Evolutionary conservation across 177 flowering plant species (phyloP).

Genomic region (Vitis hybrid): DNA sequence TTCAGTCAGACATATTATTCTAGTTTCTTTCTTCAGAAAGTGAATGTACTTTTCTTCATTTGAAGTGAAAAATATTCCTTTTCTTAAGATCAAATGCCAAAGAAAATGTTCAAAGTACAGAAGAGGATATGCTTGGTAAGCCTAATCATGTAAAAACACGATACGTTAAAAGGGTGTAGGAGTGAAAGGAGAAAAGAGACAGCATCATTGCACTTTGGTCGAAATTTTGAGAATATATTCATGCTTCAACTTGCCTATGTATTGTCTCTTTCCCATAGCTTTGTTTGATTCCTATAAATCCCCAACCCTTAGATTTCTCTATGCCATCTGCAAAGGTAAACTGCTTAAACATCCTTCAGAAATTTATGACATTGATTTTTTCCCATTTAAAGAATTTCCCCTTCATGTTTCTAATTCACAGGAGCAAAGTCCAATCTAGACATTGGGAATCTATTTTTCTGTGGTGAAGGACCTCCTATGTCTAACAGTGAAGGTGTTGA

Average conservation of each 20-base stretch:
- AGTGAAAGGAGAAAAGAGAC: not conserved
- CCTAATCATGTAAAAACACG: not conserved
- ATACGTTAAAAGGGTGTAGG: not conserved
- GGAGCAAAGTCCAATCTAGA: constrained; percentile 19
- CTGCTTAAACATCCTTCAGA: too few species aligned
- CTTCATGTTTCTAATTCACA: constrained; percentile 18
- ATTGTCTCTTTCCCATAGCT: not conserved
- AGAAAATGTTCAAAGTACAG: not conserved
- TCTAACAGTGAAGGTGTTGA: constrained; percentile 9
- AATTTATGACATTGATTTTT: not conserved
- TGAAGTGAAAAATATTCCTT: not conserved
- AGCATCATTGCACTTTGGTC: constrained; percentile 7
- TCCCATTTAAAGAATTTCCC: not conserved
- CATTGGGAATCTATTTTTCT: constrained; percentile 1
- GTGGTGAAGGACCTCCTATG: constrained; percentile 11
- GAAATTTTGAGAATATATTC: constrained; percentile 27
- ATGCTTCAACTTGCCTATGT: constrained; percentile 3
- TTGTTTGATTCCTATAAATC: not conserved
- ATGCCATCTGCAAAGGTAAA: too few species aligned
- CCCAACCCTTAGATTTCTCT: too few species aligned
- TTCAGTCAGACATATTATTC: constrained; percentile 1
- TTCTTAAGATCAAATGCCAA: not conserved
- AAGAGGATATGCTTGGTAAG: not conserved
- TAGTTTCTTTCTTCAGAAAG: not conserved
- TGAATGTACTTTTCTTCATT: not conserved